Conservation (phyloP, 176 grass and related monocot species). For the Bonia amplexicaulis region DNA sequence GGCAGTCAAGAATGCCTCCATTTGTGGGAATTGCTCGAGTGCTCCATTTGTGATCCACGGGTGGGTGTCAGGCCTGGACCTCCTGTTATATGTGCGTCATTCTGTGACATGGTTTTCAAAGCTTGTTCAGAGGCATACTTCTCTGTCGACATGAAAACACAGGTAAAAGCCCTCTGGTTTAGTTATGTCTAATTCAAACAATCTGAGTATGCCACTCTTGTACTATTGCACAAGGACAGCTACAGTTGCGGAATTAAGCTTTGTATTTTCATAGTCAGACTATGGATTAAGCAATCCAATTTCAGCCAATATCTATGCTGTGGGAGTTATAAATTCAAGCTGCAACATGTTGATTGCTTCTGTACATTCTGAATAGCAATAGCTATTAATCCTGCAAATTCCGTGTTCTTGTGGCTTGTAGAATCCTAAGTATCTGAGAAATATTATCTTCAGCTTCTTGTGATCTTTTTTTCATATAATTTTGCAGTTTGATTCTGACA, state of each 20-base stretch:
- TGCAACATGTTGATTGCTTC: neutral
- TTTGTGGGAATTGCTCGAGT: constrained; percentile 92
- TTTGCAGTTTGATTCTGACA: constrained; percentile 12
- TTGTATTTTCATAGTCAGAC: constrained; percentile 8
- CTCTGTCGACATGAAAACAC: constrained; percentile 65
- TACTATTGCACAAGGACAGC: neutral
- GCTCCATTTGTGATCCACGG: constrained; percentile 86
- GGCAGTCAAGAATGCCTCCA: constrained; percentile 78
- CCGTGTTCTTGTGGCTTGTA: neutral
- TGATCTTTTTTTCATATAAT: neutral
- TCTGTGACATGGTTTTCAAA: constrained; percentile 84
- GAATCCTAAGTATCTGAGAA: neutral
- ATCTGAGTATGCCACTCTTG: neutral
- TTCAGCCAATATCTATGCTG: neutral
- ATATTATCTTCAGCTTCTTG: neutral
- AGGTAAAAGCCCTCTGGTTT: constrained; percentile 48
- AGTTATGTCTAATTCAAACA: constrained; percentile 1
- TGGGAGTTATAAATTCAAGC: neutral
- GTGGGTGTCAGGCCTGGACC: constrained; percentile 66
- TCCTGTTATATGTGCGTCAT: constrained; percentile 67
- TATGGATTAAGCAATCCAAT: neutral
- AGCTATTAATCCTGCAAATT: neutral
- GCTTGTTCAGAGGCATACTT: constrained; percentile 83
- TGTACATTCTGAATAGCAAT: constrained; percentile 20
- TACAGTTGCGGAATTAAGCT: neutral